These are phyloP conservation scores for Pythium oligandrum DNA, from an alignment of 352 stramenopile genomes.

Conservation along the genomic window DNA sequence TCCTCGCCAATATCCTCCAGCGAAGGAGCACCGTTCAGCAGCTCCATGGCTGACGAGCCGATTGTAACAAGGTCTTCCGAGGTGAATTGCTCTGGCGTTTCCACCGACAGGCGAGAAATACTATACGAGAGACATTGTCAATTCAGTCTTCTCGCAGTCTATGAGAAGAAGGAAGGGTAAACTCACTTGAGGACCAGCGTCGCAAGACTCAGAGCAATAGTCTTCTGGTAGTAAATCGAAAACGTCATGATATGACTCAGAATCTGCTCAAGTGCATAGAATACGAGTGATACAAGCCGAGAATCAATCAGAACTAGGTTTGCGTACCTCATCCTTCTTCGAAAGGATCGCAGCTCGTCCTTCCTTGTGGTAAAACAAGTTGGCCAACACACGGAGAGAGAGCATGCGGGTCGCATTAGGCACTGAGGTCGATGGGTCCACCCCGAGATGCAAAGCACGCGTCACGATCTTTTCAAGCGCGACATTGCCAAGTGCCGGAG, in stretches of 20 bases:
- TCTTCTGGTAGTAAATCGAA: constrained; percentile 51
- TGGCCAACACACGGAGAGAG: constrained; percentile 64
- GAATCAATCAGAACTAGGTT: neutral
- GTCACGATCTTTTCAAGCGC: constrained; percentile 30
- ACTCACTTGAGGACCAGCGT: constrained; percentile 74
- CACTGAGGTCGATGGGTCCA: constrained; percentile 22
- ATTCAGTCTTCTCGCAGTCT: too few relatives aligned
- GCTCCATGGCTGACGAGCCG: constrained; percentile 39
- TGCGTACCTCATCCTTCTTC: constrained; percentile 43
- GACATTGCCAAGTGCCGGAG: constrained; percentile 27
- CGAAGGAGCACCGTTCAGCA: constrained; percentile 43
- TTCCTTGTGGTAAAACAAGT: constrained; percentile 64
- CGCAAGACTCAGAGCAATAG: constrained; percentile 57
- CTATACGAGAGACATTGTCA: constrained; percentile 15
- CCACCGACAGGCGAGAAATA: constrained; percentile 36
- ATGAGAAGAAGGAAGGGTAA: neutral
- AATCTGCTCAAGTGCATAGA: constrained; percentile 18
- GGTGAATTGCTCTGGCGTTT: constrained; percentile 26
- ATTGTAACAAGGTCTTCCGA: constrained; percentile 46
- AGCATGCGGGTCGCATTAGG: constrained; percentile 72
- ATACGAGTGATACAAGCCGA: constrained; percentile 19
- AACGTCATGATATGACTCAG: constrained; percentile 26
- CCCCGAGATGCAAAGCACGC: constrained; percentile 29
- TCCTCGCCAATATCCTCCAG: constrained; percentile 75
- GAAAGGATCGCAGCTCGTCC: constrained; percentile 37